Base-by-base conservation (phyloP, 2,329 filamentous ascomycete species). In the Alternaria gaisen region DNA sequence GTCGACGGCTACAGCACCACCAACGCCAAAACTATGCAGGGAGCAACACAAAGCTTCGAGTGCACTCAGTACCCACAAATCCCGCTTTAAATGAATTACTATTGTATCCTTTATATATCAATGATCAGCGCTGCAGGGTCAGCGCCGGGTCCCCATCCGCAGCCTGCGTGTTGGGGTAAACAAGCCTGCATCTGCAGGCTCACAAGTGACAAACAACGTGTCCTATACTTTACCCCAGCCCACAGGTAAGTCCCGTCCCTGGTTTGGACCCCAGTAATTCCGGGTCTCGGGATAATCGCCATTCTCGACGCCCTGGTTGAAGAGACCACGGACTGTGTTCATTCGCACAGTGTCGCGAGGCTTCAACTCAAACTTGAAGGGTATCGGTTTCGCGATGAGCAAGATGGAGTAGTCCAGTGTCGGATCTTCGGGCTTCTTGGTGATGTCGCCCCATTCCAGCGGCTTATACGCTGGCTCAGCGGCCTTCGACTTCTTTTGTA, bases 341-440 rank as follows among this genome's bases (percentile, higher is more conserved):
- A 73, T 78, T 8, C 80, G 74, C 5, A 63, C 62, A 16, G 65
- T 51, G 52, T 72, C 63, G 4, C 81, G 76, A 4, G 81, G 73
- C 44, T 56, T 69, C 24, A 83, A 71, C 11, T 76, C 56, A 63
- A 83, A 83, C 41, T 77, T 74, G 72, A 83, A 83, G 0, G 81
- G 81, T 16, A 79, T 65, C 2, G 81, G 81, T 59, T 83, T 83
- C 1, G 81, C 80, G 46, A 83, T 83, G 32, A 83, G 75, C 11
- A 83, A 67, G 12, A 78, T 80, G 12, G 79, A 78, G 66, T 78
- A 82, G 62, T 81, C 74, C 38, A 82, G 77, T 1, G 81, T 82
- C 1, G 80, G 80, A 50, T 82, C 80, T n/a, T 72, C 56, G 10
- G 66, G 63, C 36, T 70, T 73, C 14, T 72, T 60, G 20, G 56